phyloP scores from a whole-genome alignment of 164 flowering plant genomes.

The Vitis vinifera region DNA sequence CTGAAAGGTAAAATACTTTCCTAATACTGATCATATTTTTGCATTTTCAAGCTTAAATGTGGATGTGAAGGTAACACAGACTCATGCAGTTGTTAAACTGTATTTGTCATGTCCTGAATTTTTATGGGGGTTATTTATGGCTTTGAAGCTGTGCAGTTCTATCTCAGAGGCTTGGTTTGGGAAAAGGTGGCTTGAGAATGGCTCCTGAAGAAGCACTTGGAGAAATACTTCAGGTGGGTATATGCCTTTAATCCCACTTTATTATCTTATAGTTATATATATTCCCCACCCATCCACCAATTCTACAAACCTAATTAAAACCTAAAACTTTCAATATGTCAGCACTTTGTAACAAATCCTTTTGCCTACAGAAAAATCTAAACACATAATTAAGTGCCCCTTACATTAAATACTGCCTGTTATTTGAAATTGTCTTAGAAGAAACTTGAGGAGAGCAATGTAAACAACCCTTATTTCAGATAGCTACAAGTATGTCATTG shows the following conservation, averaged over 20 bases:
- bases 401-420: too few species aligned
- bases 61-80: neutral
- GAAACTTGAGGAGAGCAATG: too few species aligned
- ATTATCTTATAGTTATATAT: neutral
- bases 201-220: conserved; percentile 92
- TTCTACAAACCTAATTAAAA: too few species aligned
- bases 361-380: too few species aligned
- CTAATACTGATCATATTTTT: neutral
- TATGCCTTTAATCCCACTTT: neutral
- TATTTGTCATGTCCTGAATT: conserved; percentile 7
- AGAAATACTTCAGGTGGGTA: conserved; percentile 80
- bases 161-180: conserved; percentile 96
- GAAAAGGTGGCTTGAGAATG: conserved; percentile 97
- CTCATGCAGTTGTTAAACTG: neutral
- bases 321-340: too few species aligned
- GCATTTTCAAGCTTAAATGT: neutral
- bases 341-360: too few species aligned
- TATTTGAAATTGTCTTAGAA: too few species aligned
- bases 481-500: too few species aligned
- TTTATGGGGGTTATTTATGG: conserved; percentile 23
- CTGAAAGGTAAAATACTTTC: conserved; percentile 64
- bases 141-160: conserved; percentile 71
- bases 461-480: too few species aligned
- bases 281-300: too few species aligned
- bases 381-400: too few species aligned